Evolutionary conservation across 805 yeast genomes (phyloP).

Genomic region (Candida manassasensis): DNA sequence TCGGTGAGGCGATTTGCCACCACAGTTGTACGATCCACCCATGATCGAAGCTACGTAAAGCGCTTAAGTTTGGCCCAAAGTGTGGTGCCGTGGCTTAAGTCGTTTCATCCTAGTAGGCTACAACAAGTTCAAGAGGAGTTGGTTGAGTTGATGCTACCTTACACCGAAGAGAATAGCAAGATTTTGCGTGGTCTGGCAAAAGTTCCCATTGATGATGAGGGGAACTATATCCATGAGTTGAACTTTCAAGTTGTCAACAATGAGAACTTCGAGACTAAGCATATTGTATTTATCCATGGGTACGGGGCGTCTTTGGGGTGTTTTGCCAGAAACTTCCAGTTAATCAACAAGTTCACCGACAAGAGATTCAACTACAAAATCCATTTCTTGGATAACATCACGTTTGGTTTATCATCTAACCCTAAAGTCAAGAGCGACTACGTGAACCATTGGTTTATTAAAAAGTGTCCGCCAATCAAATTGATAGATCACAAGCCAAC

Average conservation of each 20-base stretch:
- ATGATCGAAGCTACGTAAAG: not conserved
- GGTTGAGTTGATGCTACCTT: slow-evolving; percentile 31
- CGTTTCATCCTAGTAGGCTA: slow-evolving; percentile 22
- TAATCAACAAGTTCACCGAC: slow-evolving; percentile 28
- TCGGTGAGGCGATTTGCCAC: too few relatives aligned
- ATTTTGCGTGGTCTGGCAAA: slow-evolving; percentile 15
- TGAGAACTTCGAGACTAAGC: slow-evolving; percentile 21
- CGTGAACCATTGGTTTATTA: slow-evolving; percentile 18
- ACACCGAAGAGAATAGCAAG: slow-evolving; percentile 16
- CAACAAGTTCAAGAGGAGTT: slow-evolving; percentile 29
- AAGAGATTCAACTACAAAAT: slow-evolving; percentile 36
- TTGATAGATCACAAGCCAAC: slow-evolving; percentile 24
- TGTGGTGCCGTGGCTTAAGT: slow-evolving; percentile 16
- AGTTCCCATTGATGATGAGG: slow-evolving; percentile 18
- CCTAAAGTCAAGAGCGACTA: slow-evolving; percentile 25
- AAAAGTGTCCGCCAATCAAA: slow-evolving; percentile 19
- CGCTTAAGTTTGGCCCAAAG: not conserved
- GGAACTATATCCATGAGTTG: slow-evolving; percentile 32
- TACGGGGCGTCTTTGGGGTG: slow-evolving; percentile 55
- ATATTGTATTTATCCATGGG: slow-evolving; percentile 53
- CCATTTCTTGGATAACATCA: slow-evolving; percentile 46
- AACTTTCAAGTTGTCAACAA: slow-evolving; percentile 26
- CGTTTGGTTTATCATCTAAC: slow-evolving; percentile 51
- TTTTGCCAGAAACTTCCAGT: slow-evolving; percentile 49
- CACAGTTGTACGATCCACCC: too few relatives aligned